phyloP scores from a whole-genome alignment of 1,284 basidiomycete genomes.

The Sporisorium exsertum region DNA sequence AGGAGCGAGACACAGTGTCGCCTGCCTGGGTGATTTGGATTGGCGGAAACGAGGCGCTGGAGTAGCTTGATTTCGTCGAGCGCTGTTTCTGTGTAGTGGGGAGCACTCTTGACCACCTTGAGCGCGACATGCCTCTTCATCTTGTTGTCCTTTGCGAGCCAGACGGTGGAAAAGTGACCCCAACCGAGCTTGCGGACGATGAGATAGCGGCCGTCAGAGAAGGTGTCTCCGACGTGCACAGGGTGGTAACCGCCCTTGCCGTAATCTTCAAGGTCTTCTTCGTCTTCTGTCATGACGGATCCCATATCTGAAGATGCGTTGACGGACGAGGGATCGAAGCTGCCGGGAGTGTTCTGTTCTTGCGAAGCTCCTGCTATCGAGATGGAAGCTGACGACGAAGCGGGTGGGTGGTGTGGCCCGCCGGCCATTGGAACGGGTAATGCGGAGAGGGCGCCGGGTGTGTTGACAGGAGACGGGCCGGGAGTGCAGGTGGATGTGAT shows the following conservation, averaged over 20 bases:
- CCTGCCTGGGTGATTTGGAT: constrained; percentile 72
- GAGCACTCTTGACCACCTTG: constrained; percentile 98
- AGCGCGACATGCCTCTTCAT: constrained; percentile 95
- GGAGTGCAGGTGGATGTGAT: constrained; percentile 57
- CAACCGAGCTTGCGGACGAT: constrained; percentile 97
- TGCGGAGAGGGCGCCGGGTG: constrained; percentile 45
- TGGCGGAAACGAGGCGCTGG: constrained; percentile 90
- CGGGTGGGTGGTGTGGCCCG: constrained; percentile 32
- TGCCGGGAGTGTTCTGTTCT: constrained; percentile 41
- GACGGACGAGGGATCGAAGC: constrained; percentile 45
- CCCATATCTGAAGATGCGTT: constrained; percentile 55
- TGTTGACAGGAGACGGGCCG: constrained; percentile 53
- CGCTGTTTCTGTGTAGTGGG: constrained; percentile 96
- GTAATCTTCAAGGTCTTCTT: constrained; percentile 71
- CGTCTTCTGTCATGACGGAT: constrained; percentile 70
- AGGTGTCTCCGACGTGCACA: constrained; percentile 92
- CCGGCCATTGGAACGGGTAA: constrained; percentile 47
- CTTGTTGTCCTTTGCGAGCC: constrained; percentile 73
- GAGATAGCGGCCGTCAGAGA: constrained; percentile 86
- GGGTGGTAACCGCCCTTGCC: constrained; percentile 83
- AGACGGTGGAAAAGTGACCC: constrained; percentile 84
- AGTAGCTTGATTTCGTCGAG: constrained; percentile 98
- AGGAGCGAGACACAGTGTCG: constrained; percentile 87
- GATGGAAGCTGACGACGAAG: constrained; percentile 41
- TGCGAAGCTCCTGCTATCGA: constrained; percentile 46